These are phyloP conservation scores for Cymodocea nodosa DNA, from an alignment of 116 monocot species.

Conservation along the genomic window DNA sequence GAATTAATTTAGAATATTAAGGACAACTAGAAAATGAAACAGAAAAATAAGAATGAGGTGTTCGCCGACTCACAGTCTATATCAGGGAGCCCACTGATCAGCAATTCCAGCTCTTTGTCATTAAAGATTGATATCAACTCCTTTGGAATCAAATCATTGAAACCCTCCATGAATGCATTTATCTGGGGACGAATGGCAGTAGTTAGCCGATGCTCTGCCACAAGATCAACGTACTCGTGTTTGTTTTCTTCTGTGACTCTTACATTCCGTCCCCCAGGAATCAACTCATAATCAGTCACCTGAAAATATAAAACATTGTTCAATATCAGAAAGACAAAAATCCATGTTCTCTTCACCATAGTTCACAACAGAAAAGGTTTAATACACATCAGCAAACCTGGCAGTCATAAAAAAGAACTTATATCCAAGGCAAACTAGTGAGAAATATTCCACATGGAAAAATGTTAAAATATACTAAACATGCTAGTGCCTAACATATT, in stretches of 20 bases:
- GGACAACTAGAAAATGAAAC: neutral
- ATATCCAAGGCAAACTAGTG: too few relatives aligned
- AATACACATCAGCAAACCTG: too few relatives aligned
- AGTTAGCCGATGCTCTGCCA: conserved; percentile 88
- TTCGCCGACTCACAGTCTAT: conserved; percentile 71
- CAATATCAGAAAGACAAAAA: neutral
- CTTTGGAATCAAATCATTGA: conserved; percentile 72
- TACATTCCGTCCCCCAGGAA: conserved; percentile 91
- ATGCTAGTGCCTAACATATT: too few relatives aligned
- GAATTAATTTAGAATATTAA: neutral
- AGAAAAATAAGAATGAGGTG: neutral
- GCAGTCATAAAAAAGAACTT: too few relatives aligned
- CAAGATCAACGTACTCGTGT: conserved; percentile 88
- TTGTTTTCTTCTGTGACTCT: conserved; percentile 98
- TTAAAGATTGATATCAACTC: conserved; percentile 95
- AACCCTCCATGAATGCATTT: conserved; percentile 92
- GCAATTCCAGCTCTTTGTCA: conserved; percentile 89
- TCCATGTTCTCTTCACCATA: neutral
- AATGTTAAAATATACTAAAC: too few relatives aligned
- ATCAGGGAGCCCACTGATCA: conserved; percentile 96
- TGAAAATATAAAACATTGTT: conserved; percentile 2
- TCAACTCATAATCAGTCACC: conserved; percentile 94
- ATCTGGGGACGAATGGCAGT: conserved; percentile 97
- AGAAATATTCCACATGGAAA: too few relatives aligned
- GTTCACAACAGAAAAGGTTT: too few relatives aligned